A percentile compares a stretch with the other conserved stretches of the same genome.
phyloP scores from a whole-genome alignment of 177 flowering plant species.

The Vitis hybrid region DNA sequence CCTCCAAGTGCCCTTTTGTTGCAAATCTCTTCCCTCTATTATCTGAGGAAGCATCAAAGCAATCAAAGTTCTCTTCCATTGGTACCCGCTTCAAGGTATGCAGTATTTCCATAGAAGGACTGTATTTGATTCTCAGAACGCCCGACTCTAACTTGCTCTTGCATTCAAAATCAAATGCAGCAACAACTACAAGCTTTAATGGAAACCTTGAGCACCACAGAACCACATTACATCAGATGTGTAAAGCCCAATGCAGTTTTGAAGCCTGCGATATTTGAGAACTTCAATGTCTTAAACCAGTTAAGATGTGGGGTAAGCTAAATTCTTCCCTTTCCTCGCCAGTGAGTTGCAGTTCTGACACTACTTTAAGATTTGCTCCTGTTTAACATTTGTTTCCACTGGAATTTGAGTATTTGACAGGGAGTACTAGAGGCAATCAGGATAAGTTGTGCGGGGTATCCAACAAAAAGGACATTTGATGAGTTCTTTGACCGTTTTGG shows the following conservation, averaged over 20 bases:
- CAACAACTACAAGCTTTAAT: constrained; percentile 88
- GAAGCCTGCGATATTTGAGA: constrained; percentile 89
- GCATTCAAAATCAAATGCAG: constrained; percentile 37
- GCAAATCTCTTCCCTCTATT: constrained; percentile 67
- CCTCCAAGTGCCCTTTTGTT: constrained; percentile 61
- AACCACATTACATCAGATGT: constrained; percentile 90
- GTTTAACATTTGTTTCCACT: neutral
- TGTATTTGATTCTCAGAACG: constrained; percentile 4
- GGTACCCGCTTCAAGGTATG: constrained; percentile 85
- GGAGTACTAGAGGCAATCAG: constrained; percentile 90
- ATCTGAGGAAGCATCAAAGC: constrained; percentile 74
- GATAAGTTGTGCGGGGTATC: constrained; percentile 93
- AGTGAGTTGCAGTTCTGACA: neutral
- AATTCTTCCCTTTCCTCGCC: neutral
- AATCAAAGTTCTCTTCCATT: constrained; percentile 81
- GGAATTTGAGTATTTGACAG: constrained; percentile 29
- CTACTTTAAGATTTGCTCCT: neutral
- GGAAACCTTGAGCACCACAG: constrained; percentile 87
- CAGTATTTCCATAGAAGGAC: neutral
- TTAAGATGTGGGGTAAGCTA: constrained; percentile 85
- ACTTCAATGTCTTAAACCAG: constrained; percentile 72
- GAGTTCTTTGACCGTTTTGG: constrained; percentile 89
- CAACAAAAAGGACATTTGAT: constrained; percentile 78
- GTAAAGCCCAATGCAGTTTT: constrained; percentile 82
- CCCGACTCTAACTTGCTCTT: constrained; percentile 3